Conservation (phyloP, 345 rosid genomes). For the Iberis pinnata region DNA sequence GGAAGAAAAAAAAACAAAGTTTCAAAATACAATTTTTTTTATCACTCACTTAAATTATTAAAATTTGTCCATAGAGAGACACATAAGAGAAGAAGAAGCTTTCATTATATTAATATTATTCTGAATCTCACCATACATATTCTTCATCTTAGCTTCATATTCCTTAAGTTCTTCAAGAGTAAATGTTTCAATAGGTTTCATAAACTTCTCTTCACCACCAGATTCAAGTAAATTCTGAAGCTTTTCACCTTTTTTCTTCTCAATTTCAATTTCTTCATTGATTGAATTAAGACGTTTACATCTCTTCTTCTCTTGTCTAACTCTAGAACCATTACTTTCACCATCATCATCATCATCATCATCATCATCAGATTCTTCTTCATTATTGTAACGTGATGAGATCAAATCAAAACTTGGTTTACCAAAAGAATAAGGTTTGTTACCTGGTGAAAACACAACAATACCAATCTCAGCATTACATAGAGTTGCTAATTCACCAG, state of each 20-base stretch:
- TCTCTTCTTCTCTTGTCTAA: conserved; percentile 15
- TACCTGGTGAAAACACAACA: conserved; percentile 33
- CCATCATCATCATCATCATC: too few species aligned
- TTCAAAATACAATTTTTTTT: too few species aligned
- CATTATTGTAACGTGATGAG: conserved; percentile 25
- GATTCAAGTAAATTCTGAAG: conserved; percentile 20
- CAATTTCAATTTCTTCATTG: conserved; percentile 10
- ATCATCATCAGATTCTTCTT: conserved; percentile 14
- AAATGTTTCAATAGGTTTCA: conserved; percentile 20
- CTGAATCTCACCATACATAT: background rate
- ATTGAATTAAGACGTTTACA: conserved; percentile 23
- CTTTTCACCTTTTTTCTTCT: conserved; percentile 25
- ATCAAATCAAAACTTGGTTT: conserved; percentile 30
- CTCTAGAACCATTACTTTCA: too few species aligned
- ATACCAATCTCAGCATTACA: conserved; percentile 33
- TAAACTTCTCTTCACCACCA: conserved; percentile 22
- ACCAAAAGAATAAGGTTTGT: conserved; percentile 34
- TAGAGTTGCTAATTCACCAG: conserved; percentile 33
- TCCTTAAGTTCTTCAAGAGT: conserved; percentile 22
- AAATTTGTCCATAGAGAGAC: conserved; percentile 13
- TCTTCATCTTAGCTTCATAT: conserved; percentile 6
- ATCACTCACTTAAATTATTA: too few species aligned
- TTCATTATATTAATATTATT: conserved; percentile 3
- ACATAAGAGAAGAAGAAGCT: conserved; percentile 17
- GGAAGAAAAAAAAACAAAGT: too few species aligned